Conservation (phyloP, 768 basidiomycete genomes). For the Gymnopilus dilepis region DNA sequence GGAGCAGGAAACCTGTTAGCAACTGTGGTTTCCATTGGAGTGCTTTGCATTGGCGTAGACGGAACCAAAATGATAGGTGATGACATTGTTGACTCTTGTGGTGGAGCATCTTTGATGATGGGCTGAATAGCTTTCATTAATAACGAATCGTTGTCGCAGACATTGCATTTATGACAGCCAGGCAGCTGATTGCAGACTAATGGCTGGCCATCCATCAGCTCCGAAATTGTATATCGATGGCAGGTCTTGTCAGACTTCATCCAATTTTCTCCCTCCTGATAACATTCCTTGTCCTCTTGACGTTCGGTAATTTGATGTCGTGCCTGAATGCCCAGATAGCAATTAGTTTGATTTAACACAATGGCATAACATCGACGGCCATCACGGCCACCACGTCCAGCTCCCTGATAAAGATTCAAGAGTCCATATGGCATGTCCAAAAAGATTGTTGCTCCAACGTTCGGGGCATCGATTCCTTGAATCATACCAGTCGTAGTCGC, state of each 20-base stretch:
- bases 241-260: neutral
- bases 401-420: conserved; percentile 26
- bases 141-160: neutral
- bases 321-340: neutral
- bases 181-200: neutral
- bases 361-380: conserved; percentile 5
- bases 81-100: neutral
- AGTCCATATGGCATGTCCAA: conserved; percentile 22
- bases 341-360: neutral
- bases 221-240: neutral
- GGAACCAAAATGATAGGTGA: neutral
- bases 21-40: no score
- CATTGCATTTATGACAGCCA: neutral
- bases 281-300: neutral
- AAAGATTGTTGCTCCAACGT: conserved; percentile 24
- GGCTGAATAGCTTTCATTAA: neutral
- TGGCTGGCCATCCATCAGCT: neutral
- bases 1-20: no score
- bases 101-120: neutral
- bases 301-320: neutral
- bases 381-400: conserved; percentile 23
- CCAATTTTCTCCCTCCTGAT: neutral
- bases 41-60: no score
- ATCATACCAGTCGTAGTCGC: conserved; percentile 25
- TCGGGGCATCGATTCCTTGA: conserved; percentile 27